A percentile compares a stretch with the other conserved stretches of the same genome.
Conservation (phyloP, 805 yeast genomes). For the Grigorovia transvaalensis region DNA sequence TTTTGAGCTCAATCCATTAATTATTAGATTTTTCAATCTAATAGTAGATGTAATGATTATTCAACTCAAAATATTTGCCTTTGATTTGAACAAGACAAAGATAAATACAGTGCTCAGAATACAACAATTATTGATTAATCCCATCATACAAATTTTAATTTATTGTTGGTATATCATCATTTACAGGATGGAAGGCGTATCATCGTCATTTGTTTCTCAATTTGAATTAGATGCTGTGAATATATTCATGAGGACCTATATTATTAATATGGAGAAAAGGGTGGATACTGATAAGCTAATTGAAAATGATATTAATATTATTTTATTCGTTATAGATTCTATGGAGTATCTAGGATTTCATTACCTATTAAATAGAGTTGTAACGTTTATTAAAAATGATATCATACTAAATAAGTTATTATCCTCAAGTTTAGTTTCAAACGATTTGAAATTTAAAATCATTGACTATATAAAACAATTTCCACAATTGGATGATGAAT, state of each 20-base stretch:
- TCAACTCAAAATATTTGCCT: constrained; percentile 10
- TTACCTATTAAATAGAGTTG: constrained; percentile 7
- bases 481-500: constrained; percentile 5
- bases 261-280: constrained; percentile 7
- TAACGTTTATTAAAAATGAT: constrained; percentile 8
- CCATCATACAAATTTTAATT: constrained; percentile 15
- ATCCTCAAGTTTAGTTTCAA: constrained; percentile 5
- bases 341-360: constrained; percentile 10
- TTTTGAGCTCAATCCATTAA: constrained; percentile 2
- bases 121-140: constrained; percentile 11
- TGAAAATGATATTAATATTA: constrained; percentile 9
- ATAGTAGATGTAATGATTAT: constrained; percentile 13
- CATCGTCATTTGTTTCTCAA: background rate
- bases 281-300: constrained; percentile 10
- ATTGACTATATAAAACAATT: constrained; percentile 6
- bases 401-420: constrained; percentile 9
- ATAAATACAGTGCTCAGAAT: constrained; percentile 4
- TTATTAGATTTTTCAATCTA: constrained; percentile 6
- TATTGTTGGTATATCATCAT: constrained; percentile 15
- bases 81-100: constrained; percentile 5
- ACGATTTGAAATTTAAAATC: constrained; percentile 7
- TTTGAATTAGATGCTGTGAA: constrained; percentile 7
- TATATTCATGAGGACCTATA: constrained; percentile 11
- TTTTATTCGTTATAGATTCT: constrained; percentile 10
- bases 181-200: background rate